These are phyloP conservation scores for Boletus sensibilis DNA, from an alignment of 768 basidiomycete species.

Conservation along the genomic window DNA sequence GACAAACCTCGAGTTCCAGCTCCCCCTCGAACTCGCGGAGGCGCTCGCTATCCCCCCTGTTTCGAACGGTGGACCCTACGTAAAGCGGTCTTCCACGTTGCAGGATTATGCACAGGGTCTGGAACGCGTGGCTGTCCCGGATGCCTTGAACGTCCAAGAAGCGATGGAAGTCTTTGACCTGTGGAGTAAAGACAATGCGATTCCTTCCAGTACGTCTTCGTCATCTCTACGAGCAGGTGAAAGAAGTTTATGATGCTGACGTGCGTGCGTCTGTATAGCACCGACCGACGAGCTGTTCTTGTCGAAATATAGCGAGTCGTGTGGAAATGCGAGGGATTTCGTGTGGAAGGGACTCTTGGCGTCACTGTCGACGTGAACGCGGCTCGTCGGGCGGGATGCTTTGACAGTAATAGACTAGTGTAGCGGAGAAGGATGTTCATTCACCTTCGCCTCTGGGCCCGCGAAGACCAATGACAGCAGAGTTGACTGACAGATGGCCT, in stretches of 20 bases:
- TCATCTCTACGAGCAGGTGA: not conserved
- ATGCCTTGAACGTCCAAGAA: slow-evolving; percentile 59
- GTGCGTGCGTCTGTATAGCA: slow-evolving; percentile 24
- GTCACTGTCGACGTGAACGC: slow-evolving; percentile 25
- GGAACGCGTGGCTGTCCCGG: slow-evolving; percentile 51
- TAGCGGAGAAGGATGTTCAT: not conserved
- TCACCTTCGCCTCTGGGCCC: not conserved
- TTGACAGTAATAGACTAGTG: not conserved
- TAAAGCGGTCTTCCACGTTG: slow-evolving; percentile 49
- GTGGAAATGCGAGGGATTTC: slow-evolving; percentile 79
- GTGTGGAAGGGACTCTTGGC: slow-evolving; percentile 62
- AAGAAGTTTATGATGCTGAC: not conserved
- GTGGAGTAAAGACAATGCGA: slow-evolving; percentile 63
- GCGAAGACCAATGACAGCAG: not conserved
- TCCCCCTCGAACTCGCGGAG: slow-evolving; percentile 63
- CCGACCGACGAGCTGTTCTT: slow-evolving; percentile 72
- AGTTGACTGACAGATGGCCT: not conserved
- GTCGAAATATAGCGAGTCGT: slow-evolving; percentile 72
- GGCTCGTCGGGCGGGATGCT: not conserved
- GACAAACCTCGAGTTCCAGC: slow-evolving; percentile 55
- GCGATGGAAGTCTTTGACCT: slow-evolving; percentile 74
- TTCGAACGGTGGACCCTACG: slow-evolving; percentile 51
- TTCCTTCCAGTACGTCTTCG: slow-evolving; percentile 46
- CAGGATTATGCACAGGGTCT: slow-evolving; percentile 55
- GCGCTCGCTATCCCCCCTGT: slow-evolving; percentile 50